These are phyloP conservation scores for Tulasnella sp. DNA, from an alignment of 768 basidiomycete genomes.

Conservation along the genomic window DNA sequence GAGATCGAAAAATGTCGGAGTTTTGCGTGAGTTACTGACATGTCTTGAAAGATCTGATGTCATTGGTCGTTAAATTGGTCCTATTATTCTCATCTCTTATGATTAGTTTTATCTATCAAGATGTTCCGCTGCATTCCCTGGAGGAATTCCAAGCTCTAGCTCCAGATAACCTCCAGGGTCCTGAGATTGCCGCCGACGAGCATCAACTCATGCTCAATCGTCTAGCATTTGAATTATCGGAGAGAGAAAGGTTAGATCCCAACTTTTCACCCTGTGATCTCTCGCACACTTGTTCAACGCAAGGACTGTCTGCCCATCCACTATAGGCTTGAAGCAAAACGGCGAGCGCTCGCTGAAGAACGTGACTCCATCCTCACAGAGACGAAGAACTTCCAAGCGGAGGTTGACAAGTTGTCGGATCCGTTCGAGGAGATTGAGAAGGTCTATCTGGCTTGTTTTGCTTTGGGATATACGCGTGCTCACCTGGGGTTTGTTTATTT, in stretches of 20 bases:
- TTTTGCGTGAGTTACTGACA: slow-evolving; percentile 54
- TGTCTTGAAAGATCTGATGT: background rate
- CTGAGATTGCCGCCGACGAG: slow-evolving; percentile 50
- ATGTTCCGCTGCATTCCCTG: slow-evolving; percentile 59
- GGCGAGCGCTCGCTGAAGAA: slow-evolving; percentile 52
- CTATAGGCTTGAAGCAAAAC: slow-evolving; percentile 55
- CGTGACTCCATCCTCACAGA: slow-evolving; percentile 75
- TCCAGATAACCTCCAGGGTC: slow-evolving; percentile 51
- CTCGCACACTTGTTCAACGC: background rate
- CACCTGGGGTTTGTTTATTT: too few species aligned
- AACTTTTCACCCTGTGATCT: background rate
- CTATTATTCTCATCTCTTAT: too few species aligned
- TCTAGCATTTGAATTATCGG: slow-evolving; percentile 74
- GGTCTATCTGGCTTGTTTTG: background rate
- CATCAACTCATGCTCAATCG: slow-evolving; percentile 84
- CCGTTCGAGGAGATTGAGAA: slow-evolving; percentile 3
- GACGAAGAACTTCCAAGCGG: slow-evolving; percentile 58
- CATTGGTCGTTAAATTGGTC: background rate
- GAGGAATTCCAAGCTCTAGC: slow-evolving; percentile 61
- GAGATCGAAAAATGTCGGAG: slow-evolving; percentile 90
- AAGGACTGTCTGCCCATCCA: background rate
- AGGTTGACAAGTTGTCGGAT: slow-evolving; percentile 39
- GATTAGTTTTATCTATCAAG: slow-evolving; percentile 75
- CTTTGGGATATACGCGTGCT: background rate
- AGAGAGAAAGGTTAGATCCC: slow-evolving; percentile 66